Evolutionary conservation across 2,329 filamentous ascomycete species (phyloP).

Genomic region (Plectosphaerella sp.): DNA sequence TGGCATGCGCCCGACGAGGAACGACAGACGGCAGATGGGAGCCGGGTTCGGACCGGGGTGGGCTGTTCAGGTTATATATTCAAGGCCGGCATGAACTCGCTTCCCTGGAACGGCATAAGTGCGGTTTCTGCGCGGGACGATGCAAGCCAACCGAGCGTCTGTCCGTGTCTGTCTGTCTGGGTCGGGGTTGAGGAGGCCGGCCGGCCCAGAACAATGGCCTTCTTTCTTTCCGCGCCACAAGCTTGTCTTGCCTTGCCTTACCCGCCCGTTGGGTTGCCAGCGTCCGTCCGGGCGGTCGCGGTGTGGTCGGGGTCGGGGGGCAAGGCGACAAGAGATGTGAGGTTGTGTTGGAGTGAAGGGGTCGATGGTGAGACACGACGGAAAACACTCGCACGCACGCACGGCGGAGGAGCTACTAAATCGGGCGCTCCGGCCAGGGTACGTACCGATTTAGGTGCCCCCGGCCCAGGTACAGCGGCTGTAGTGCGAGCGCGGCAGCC

Average conservation of each 20-base stretch:
- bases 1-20: no score
- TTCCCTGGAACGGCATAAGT: neutral
- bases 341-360: neutral
- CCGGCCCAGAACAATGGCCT: no score
- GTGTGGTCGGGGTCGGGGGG: neutral
- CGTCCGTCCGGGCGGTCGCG: no score
- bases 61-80: neutral
- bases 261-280: no score
- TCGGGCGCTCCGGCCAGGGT: no score
- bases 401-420: slow-evolving; percentile 7
- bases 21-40: no score
- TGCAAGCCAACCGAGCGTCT: neutral
- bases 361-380: slow-evolving; percentile 2
- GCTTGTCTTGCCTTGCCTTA: no score
- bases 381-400: neutral
- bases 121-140: neutral
- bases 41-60: neutral
- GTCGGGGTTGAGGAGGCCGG: no score
- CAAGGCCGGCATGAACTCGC: neutral
- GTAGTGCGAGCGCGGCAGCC: slow-evolving; percentile 2
- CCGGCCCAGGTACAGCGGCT: slow-evolving; percentile 4
- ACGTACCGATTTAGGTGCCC: no score
- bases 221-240: no score
- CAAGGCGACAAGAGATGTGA: neutral
- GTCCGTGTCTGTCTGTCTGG: no score